These are phyloP conservation scores for Artemisia annua DNA, from an alignment of 129 eudicot genomes.

Conservation along the genomic window DNA sequence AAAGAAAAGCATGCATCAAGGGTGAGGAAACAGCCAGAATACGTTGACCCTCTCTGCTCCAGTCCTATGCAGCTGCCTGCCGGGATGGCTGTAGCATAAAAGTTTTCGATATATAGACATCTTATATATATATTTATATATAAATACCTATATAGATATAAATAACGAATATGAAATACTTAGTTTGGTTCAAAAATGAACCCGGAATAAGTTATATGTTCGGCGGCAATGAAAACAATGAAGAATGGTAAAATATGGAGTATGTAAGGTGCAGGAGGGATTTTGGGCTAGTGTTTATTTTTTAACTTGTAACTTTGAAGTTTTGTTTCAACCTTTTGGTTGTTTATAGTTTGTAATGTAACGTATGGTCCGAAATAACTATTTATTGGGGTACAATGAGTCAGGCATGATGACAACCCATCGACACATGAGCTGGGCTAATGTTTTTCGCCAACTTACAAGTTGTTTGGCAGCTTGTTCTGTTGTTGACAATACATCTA, in stretches of 20 bases:
- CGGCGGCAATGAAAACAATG: constrained; percentile 11
- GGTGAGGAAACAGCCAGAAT: constrained; percentile 42
- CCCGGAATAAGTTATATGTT: constrained; percentile 32
- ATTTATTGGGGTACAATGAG: constrained; percentile 15
- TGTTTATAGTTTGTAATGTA: constrained; percentile 27
- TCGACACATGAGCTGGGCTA: constrained; percentile 3
- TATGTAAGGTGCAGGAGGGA: constrained; percentile 27
- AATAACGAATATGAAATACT: constrained; percentile 28
- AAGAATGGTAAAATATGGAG: constrained; percentile 16
- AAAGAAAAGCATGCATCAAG: constrained; percentile 55
- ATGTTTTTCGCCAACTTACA: neutral
- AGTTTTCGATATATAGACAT: constrained; percentile 10
- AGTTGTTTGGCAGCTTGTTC: constrained; percentile 15
- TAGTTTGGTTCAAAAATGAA: constrained; percentile 33
- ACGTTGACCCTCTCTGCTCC: constrained; percentile 57
- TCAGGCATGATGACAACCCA: constrained; percentile 8
- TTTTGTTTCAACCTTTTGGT: constrained; percentile 23
- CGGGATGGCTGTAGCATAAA: constrained; percentile 59
- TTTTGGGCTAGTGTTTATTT: constrained; percentile 18
- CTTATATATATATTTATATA: constrained; percentile 21
- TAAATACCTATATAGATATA: constrained; percentile 17
- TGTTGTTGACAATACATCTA: constrained; percentile 9
- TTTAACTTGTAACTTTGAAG: constrained; percentile 6
- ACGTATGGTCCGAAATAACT: neutral
- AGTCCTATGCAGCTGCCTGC: constrained; percentile 56